A percentile compares a stretch with the other conserved stretches of the same genome.
phyloP scores from a whole-genome alignment of 2,329 filamentous ascomycete species.

The Colletotrichum sp. region DNA sequence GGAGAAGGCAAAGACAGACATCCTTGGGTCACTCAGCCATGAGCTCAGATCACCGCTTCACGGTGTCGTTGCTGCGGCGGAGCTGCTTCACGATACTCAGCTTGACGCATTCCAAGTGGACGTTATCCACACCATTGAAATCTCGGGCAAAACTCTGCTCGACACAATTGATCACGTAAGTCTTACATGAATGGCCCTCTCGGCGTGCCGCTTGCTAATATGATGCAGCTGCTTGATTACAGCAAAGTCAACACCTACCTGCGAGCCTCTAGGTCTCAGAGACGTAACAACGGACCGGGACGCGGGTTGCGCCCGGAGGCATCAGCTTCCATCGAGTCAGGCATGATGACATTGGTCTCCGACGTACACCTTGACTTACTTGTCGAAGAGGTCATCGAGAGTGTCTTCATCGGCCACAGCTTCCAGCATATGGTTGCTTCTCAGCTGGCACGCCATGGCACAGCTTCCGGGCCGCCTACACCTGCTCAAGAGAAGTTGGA shows the following conservation, averaged over 20 bases:
- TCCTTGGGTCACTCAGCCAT: conserved; percentile 62
- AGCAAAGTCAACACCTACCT: conserved; percentile 53
- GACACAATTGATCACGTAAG: conserved; percentile 53
- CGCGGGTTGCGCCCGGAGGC: neutral
- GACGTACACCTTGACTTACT: conserved; percentile 38
- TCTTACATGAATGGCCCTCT: accelerated
- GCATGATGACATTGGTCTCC: conserved; percentile 31
- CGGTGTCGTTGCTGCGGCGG: conserved; percentile 58
- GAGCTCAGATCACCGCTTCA: conserved; percentile 62
- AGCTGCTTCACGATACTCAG: conserved; percentile 52
- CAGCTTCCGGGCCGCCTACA: conserved; percentile 13
- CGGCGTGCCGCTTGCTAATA: neutral
- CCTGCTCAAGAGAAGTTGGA: conserved; percentile 20
- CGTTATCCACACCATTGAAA: conserved; percentile 51
- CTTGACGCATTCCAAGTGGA: conserved; percentile 46
- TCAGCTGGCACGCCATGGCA: conserved; percentile 36
- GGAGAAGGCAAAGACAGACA: conserved; percentile 54
- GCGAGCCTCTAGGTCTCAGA: conserved; percentile 14
- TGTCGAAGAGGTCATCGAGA: conserved; percentile 44
- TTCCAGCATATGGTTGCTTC: conserved; percentile 34
- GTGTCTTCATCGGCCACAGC: conserved; percentile 40
- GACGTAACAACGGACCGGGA: conserved; percentile 23
- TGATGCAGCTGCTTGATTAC: conserved; percentile 44
- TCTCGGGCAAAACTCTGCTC: conserved; percentile 52
- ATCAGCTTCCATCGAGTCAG: conserved; percentile 19